Evolutionary conservation across 495 filamentous ascomycete species (phyloP), one percentile per base, ranked within the genome.

Genomic region (Hypoxylon lienhwacheense): DNA sequence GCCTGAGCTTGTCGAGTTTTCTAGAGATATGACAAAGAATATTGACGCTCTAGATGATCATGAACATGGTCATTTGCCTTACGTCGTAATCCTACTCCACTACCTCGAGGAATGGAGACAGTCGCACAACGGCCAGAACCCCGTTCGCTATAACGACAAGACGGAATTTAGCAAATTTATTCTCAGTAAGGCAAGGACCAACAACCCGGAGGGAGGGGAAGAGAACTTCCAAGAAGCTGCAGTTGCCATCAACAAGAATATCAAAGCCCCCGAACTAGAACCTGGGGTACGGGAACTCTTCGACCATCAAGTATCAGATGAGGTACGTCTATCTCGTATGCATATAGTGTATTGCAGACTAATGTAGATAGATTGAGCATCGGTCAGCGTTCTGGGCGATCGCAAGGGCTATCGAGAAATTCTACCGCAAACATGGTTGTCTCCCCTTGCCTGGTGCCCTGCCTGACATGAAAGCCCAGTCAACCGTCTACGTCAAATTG

Each of bases 381-480:
- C 70, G 70, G 20, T 73, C 82, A 6, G 69, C 71, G 40, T 99
- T 97, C 74, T 99, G 93, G 93, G 69, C 95, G 51, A 91, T 97
- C 61, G 88, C 91, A 6, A 77, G 85, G 55, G 92, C 91, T 1
- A 77, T 97, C 55, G 79, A 78, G 28, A 58, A 77, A 22, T 99
- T 97, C 71, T 84, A 92, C 64, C 66, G 72, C 8, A 78, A 76
- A 44, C 83, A 95, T 61, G 71, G 75, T 14, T 78, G 83, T 29
- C 80, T 97, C 4, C 93, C 93, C 14, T 73, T 99, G 0, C 87
- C 91, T 2, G 95, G 93, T 35, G 84, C 85, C 14, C 76, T 97
- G 10, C 95, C 93, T 4, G 93, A 99, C 71, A 99, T 99, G 93
- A 99, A 99, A 73, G 90, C 93, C 22, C 82, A 91, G 68, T 95